phyloP scores from a whole-genome alignment of 495 filamentous ascomycete species.

The Hypoxylon cercidicola region DNA sequence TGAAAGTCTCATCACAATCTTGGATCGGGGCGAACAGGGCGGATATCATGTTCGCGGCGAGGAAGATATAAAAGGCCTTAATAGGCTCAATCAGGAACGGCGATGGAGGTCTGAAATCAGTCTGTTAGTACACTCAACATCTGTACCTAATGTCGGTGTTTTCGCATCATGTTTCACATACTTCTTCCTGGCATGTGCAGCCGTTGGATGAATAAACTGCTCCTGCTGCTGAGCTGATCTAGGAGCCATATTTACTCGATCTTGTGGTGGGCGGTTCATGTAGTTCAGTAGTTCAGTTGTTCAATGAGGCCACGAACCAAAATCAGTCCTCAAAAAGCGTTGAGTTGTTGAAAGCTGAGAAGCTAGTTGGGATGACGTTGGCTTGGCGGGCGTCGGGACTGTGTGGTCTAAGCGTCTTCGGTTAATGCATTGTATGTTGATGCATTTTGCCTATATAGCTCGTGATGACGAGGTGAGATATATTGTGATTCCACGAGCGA shows the following conservation, averaged over 20 bases:
- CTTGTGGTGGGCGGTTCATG: conserved; percentile 11
- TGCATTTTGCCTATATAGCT: no score
- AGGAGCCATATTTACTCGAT: conserved; percentile 47
- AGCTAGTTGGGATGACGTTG: conserved; percentile 33
- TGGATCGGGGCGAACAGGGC: conserved; percentile 92
- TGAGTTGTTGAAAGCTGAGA: conserved; percentile 34
- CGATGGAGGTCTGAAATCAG: conserved; percentile 54
- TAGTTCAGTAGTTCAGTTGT: not conserved
- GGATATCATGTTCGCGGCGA: conserved; percentile 75
- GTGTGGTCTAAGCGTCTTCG: no score
- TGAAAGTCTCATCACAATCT: conserved; percentile 99
- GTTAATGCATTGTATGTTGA: no score
- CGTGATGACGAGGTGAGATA: no score
- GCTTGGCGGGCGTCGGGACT: no score
- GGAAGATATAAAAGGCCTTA: conserved; percentile 78
- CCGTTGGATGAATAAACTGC: conserved; percentile 54
- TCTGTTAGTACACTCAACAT: conserved; percentile 18
- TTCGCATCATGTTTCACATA: conserved; percentile 34
- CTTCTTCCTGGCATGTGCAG: conserved; percentile 60
- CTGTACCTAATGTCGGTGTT: not conserved
- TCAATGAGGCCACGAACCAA: no score
- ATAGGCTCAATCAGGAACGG: conserved; percentile 76
- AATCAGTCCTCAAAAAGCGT: not conserved
- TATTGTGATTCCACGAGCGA: no score
- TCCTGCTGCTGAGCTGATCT: conserved; percentile 37